Evolutionary conservation across 2,329 filamentous ascomycete genomes (phyloP), one percentile per base, ranked within the genome.

Genomic region (Lachnellula occidentalis): DNA sequence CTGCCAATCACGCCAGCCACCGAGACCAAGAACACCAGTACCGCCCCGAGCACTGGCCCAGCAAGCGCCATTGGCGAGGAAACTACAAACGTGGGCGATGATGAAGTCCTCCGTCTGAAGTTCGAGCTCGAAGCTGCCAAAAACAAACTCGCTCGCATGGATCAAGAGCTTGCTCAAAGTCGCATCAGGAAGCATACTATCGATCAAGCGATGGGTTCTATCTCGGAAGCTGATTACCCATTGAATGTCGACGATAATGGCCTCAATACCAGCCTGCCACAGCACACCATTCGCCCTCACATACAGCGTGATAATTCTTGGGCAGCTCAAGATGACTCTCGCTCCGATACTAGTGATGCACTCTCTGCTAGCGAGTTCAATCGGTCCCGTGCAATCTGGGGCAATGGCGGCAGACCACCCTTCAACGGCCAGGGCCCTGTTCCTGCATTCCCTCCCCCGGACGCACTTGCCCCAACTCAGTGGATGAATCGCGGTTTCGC

Each of bases 81-180:
- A 47, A 54, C 57, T 22, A 50, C 58, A 42, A 41, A 60, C 27
- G 58, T 56, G 12, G 59, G 50, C 50, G 72, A 73, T 34, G 80
- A 83, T 31, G 86, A 90, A 67, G 72, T 91, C 27, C 72, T 83
- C 56, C 82, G 81, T 50, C 75, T 92, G 54, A 88, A 87, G 73
- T 72, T 84, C 50, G 82, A 91, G 71, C 79, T 92, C 50, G 85
- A 85, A 43, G 78, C 83, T 58, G 87, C 88, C 36, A 82, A 87
- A 57, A 83, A 77, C 67, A 81, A 85, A 65, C 88, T 92, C 65
- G 80, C 78, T 45, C 84, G 81, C 54, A 83, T 91, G 67, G 86
- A 88, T 55, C 79, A 88, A 51, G 85, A 90, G 72, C 77, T 90
- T 57, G 78, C 82, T 39, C 82, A 87, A 59, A 83, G 77, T 22